Evolutionary conservation across 176 grass and related monocot species (phyloP).

Genomic region (Carex parvula): DNA sequence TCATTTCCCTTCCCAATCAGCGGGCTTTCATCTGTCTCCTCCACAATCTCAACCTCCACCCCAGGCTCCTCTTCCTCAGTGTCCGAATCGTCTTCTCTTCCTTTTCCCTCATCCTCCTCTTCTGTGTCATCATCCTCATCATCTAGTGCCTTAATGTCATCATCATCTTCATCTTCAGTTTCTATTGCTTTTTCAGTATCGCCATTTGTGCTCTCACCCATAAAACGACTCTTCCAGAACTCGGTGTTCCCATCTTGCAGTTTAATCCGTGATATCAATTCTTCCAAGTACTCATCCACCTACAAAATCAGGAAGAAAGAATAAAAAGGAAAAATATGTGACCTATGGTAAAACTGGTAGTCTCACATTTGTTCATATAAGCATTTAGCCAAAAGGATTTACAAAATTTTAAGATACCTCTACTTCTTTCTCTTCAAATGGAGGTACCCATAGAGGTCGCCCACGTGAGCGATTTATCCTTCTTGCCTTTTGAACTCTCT

Average conservation of each 20-base stretch:
- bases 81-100: constrained; percentile 51
- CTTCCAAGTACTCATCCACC: constrained; percentile 83
- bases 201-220: constrained; percentile 73
- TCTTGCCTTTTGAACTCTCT: constrained; percentile 95
- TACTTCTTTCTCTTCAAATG: constrained; percentile 75
- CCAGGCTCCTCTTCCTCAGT: constrained; percentile 80
- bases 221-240: constrained; percentile 84
- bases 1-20: constrained; percentile 54
- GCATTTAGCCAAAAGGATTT: constrained; percentile 8
- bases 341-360: constrained; percentile 10
- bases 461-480: constrained; percentile 95
- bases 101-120: constrained; percentile 43
- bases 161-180: constrained; percentile 46
- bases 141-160: constrained; percentile 56
- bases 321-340: constrained; percentile 16
- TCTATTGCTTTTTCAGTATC: constrained; percentile 49
- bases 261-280: constrained; percentile 82
- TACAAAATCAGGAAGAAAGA: constrained; percentile 33
- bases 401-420: constrained; percentile 42
- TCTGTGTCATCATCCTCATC: constrained; percentile 62
- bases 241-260: constrained; percentile 94
- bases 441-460: constrained; percentile 94
- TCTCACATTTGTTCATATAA: constrained; percentile 16
- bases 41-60: constrained; percentile 69
- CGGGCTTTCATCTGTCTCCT: constrained; percentile 53